phyloP scores from a whole-genome alignment of 192 early-diverging fungal genomes.

The Haplosporangium gracile region DNA sequence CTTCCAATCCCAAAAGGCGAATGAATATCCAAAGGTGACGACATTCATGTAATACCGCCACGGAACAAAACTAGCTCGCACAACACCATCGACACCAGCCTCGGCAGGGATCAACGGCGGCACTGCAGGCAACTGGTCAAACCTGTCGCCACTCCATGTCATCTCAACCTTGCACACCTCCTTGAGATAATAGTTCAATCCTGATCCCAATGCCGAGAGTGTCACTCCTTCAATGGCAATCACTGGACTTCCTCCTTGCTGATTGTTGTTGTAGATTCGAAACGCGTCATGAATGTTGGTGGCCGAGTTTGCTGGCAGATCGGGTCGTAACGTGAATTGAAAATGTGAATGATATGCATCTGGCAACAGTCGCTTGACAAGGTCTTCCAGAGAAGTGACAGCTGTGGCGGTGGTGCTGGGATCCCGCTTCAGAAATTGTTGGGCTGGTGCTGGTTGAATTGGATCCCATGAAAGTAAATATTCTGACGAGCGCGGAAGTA shows the following conservation, averaged over 20 bases:
- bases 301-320: neutral
- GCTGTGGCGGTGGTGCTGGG: neutral
- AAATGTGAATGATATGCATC: slow-evolving; percentile 1
- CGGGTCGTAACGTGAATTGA: neutral
- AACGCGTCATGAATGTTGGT: slow-evolving; percentile 12
- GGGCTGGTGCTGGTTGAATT: neutral
- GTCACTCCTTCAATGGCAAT: slow-evolving; percentile 2
- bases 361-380: slow-evolving; percentile 11
- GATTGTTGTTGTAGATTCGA: slow-evolving; percentile 7
- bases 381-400: neutral
- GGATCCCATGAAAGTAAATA: neutral
- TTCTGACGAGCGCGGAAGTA: neutral
- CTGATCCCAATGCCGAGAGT: slow-evolving; percentile 17
- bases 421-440: neutral
- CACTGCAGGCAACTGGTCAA: neutral
- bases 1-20: slow-evolving; percentile 46
- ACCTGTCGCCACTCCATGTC: slow-evolving; percentile 29
- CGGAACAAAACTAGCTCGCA: slow-evolving; percentile 44
- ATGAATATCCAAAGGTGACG: slow-evolving; percentile 44
- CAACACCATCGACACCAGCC: neutral
- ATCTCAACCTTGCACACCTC: slow-evolving; percentile 25
- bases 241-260: neutral
- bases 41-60: slow-evolving; percentile 55
- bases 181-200: slow-evolving; percentile 18
- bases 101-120: neutral